phyloP scores from a whole-genome alignment of 2,329 filamentous ascomycete species.

The Paecilomyces niveus region DNA sequence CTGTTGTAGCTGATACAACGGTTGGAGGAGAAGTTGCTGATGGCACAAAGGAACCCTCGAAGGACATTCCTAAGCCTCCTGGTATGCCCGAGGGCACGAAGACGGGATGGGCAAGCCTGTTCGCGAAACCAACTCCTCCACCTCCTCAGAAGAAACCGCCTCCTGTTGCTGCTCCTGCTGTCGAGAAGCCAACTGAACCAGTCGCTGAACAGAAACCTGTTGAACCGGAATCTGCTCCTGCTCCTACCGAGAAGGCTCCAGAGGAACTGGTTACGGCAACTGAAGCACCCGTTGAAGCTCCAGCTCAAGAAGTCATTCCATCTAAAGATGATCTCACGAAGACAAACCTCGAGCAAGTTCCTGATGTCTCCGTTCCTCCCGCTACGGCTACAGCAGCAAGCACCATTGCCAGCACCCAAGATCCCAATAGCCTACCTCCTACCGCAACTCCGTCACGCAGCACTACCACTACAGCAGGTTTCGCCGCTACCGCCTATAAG shows the following conservation, averaged over 20 bases:
- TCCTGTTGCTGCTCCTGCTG: conserved; percentile 25
- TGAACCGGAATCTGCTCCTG: conserved; percentile 32
- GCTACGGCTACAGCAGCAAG: conserved; percentile 79
- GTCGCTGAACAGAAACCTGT: conserved; percentile 34
- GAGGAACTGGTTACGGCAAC: conserved; percentile 21
- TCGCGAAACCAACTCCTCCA: conserved; percentile 55
- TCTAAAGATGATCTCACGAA: conserved; percentile 80
- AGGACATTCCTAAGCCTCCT: conserved; percentile 18
- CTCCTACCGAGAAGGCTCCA: conserved; percentile 32
- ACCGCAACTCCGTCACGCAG: conserved; percentile 43
- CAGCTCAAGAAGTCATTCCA: conserved; percentile 49
- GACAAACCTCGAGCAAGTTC: conserved; percentile 85
- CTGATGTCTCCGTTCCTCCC: conserved; percentile 69
- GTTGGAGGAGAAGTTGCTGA: conserved; percentile 16
- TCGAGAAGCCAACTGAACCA: conserved; percentile 23
- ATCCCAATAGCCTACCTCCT: conserved; percentile 56
- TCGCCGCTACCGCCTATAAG: conserved; percentile 74
- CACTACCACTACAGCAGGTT: conserved; percentile 59
- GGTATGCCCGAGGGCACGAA: conserved; percentile 31
- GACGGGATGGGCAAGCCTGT: conserved; percentile 65
- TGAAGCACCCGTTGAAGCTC: conserved; percentile 29
- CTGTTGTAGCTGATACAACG: conserved; percentile 13
- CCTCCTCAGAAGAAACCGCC: conserved; percentile 44
- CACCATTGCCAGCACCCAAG: conserved; percentile 80
- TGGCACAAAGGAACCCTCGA: conserved; percentile 9